Evolutionary conservation across 2,329 filamentous ascomycete species (phyloP).

Genomic region (Hysterium pulicare): DNA sequence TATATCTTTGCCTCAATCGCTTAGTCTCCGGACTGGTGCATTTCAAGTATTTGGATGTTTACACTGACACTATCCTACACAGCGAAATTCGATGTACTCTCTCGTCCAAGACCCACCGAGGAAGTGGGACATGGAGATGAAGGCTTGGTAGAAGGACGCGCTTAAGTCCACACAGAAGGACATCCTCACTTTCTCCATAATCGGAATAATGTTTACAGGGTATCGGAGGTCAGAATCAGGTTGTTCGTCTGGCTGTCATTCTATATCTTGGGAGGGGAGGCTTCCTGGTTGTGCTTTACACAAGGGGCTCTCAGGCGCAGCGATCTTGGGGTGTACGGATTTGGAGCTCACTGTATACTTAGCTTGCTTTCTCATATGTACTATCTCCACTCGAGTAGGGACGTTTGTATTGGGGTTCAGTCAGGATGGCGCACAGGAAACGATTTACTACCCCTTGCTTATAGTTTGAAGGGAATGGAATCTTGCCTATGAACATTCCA

Average conservation of each 20-base stretch:
- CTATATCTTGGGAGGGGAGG: too few species aligned
- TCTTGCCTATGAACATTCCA: too few species aligned
- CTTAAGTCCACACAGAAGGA: slow-evolving; percentile 16
- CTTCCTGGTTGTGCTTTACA: too few species aligned
- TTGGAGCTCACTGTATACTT: slow-evolving; percentile 25
- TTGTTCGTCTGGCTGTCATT: too few species aligned
- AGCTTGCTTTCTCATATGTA: slow-evolving; percentile 19
- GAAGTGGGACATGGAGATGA: slow-evolving; percentile 26
- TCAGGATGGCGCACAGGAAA: not conserved
- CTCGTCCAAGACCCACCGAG: slow-evolving; percentile 22
- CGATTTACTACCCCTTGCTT: not conserved
- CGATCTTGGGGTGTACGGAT: too few species aligned
- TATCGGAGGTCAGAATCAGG: too few species aligned
- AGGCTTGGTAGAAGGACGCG: slow-evolving; percentile 28
- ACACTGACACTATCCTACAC: not conserved
- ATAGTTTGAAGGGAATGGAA: not conserved
- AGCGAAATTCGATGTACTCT: slow-evolving; percentile 36
- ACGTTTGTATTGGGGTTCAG: slow-evolving; percentile 1
- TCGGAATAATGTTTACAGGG: too few species aligned
- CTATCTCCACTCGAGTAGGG: slow-evolving; percentile 26
- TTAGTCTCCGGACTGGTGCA: too few species aligned
- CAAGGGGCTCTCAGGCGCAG: too few species aligned
- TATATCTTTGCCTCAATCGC: too few species aligned
- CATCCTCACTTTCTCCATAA: slow-evolving; percentile 1
- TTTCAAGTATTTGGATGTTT: slow-evolving; percentile 3